Percentiles rank a stretch among this genome's conserved stretches.
Evolutionary conservation across 2,329 filamentous ascomycete species (phyloP).

Genomic region (Botryotinia globosa): DNA sequence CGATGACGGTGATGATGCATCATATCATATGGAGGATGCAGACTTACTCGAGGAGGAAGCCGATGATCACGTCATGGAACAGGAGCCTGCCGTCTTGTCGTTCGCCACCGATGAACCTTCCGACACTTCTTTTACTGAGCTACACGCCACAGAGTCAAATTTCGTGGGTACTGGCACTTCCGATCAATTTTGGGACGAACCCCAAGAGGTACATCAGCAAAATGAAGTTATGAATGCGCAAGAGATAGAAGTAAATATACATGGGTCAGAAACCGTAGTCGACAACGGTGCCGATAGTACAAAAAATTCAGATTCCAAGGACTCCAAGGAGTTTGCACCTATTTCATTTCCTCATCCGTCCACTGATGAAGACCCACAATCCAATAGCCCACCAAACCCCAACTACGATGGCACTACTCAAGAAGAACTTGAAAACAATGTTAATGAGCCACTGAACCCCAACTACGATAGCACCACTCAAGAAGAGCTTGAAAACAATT

Average conservation of each 20-base stretch:
- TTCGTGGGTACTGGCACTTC: constrained; percentile 12
- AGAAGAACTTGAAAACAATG: not conserved
- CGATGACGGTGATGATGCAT: constrained; percentile 40
- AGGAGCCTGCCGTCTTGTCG: constrained; percentile 26
- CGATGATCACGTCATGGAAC: constrained; percentile 29
- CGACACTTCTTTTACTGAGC: constrained; percentile 5
- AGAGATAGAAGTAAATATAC: not conserved
- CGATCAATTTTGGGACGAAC: constrained; percentile 11
- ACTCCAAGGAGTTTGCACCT: not conserved
- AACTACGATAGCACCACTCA: not conserved
- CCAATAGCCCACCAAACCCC: constrained; percentile 2
- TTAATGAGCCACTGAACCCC: not conserved
- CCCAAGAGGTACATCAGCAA: not conserved
- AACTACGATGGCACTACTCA: not conserved
- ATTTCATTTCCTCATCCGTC: not conserved
- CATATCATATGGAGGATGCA: constrained; percentile 41
- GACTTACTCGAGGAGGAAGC: constrained; percentile 32
- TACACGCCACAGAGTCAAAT: constrained; percentile 9
- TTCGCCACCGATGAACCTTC: constrained; percentile 19
- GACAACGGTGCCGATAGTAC: not conserved
- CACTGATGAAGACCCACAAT: constrained; percentile 2
- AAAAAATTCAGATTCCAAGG: constrained; percentile 5
- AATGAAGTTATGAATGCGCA: constrained; percentile 3
- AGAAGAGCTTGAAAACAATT: not conserved
- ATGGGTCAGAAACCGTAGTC: constrained; percentile 6